A percentile compares a stretch with the other conserved stretches of the same genome.
phyloP scores from a whole-genome alignment of 2,329 filamentous ascomycete species.

The Neonectria neomacrospora region DNA sequence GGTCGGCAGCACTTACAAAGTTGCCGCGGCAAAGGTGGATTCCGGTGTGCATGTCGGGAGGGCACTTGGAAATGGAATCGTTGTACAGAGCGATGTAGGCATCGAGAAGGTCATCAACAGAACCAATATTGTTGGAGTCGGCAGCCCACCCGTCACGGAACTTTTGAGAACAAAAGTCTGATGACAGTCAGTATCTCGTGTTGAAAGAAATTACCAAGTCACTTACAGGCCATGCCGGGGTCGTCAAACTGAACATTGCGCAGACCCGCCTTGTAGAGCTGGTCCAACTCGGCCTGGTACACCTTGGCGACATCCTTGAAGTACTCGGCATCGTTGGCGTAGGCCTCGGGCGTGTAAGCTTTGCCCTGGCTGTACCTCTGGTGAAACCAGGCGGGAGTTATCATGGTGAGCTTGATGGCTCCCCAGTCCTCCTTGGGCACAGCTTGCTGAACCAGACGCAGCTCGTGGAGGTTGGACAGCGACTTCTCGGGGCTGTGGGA shows the following conservation, averaged over 20 bases:
- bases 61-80: conserved; percentile 71
- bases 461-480: conserved; percentile 61
- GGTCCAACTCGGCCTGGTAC: conserved; percentile 70
- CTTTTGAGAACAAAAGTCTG: conserved; percentile 78
- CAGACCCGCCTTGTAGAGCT: conserved; percentile 70
- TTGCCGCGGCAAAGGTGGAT: conserved; percentile 80
- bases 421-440: conserved; percentile 60
- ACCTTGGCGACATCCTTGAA: conserved; percentile 73
- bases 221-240: conserved; percentile 73
- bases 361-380: conserved; percentile 46
- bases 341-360: conserved; percentile 42
- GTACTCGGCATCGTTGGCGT: conserved; percentile 59
- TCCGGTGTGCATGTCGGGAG: conserved; percentile 78
- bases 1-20: conserved; percentile 52
- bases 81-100: conserved; percentile 84
- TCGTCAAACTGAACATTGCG: conserved; percentile 76
- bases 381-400: conserved; percentile 59
- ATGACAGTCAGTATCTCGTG: conserved; percentile 12
- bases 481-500: conserved; percentile 55
- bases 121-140: conserved; percentile 74
- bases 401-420: conserved; percentile 65
- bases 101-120: conserved; percentile 76
- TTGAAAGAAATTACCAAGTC: fast-evolving
- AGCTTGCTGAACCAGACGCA: conserved; percentile 58
- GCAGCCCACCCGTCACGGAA: conserved; percentile 77